These are phyloP conservation scores for Colletotrichum musae DNA, from an alignment of 2,329 filamentous ascomycete species.

Conservation along the genomic window DNA sequence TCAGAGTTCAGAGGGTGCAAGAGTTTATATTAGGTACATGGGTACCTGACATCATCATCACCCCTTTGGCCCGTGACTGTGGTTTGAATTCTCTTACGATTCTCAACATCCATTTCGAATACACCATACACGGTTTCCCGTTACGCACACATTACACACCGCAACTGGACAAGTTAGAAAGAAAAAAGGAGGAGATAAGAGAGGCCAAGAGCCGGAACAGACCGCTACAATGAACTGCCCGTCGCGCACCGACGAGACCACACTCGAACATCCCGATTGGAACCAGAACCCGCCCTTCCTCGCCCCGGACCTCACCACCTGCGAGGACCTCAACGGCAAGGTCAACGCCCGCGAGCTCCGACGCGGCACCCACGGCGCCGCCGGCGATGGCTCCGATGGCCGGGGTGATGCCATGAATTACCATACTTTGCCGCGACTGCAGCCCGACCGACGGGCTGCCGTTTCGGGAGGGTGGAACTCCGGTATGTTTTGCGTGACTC, in stretches of 20 bases:
- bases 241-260: constrained; percentile 66
- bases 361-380: constrained; percentile 52
- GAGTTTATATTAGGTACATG: constrained; percentile 21
- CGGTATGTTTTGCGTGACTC: constrained; percentile 2
- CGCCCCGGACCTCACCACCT: constrained; percentile 64
- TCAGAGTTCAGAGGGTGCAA: too few relatives aligned
- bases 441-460: constrained; percentile 34
- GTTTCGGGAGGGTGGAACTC: constrained; percentile 41
- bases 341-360: constrained; percentile 64
- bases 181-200: too few relatives aligned
- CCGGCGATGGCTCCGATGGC: constrained; percentile 43
- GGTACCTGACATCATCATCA: constrained; percentile 36
- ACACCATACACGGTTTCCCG: neutral
- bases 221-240: constrained; percentile 66
- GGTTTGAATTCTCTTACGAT: constrained; percentile 10
- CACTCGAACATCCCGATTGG: constrained; percentile 62
- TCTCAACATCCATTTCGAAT: neutral
- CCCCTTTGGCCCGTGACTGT: constrained; percentile 9
- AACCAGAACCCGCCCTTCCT: constrained; percentile 68
- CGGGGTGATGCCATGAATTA: constrained; percentile 41
- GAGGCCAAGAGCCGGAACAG: neutral
- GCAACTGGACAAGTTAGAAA: neutral
- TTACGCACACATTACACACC: neutral
- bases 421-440: constrained; percentile 35
- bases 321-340: constrained; percentile 70